A percentile compares a stretch with the other conserved stretches of the same genome.
Evolutionary conservation across 257 asterid genomes (phyloP).

Genomic region (Solanum chmielewskii): DNA sequence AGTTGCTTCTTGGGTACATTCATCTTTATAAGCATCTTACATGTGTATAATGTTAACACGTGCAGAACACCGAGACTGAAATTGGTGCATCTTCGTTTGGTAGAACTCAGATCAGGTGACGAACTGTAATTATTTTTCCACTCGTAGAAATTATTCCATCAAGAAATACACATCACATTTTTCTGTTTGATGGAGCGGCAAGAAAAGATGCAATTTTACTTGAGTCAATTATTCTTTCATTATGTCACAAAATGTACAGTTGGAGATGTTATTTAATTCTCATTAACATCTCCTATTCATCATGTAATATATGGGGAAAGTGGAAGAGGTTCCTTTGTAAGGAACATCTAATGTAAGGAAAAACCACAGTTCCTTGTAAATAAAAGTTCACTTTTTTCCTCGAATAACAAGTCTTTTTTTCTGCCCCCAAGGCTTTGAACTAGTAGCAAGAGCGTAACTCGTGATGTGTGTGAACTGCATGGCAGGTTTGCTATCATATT

Average conservation of each 20-base stretch:
- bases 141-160: not conserved
- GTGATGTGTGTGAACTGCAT: not conserved
- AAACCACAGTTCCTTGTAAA: constrained; percentile 6
- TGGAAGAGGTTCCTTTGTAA: not conserved
- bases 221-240: constrained; percentile 2
- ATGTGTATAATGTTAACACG: not conserved
- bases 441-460: not conserved
- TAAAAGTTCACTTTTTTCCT: not conserved
- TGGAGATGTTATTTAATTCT: constrained; percentile 34
- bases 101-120: constrained; percentile 78
- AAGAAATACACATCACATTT: not conserved
- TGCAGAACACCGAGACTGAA: constrained; percentile 81
- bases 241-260: constrained; percentile 20
- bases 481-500: not conserved
- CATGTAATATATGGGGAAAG: constrained; percentile 6
- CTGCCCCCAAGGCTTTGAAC: not conserved
- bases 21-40: constrained; percentile 1
- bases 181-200: not conserved
- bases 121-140: not conserved
- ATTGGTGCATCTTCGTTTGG: constrained; percentile 90
- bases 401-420: not conserved
- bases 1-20: not conserved
- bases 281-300: constrained; percentile 28
- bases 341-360: constrained; percentile 2
- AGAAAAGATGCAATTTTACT: not conserved